A percentile compares a stretch with the other conserved stretches of the same genome.
Conservation (phyloP, 495 filamentous ascomycete genomes). For the Sporormia fimetaria region DNA sequence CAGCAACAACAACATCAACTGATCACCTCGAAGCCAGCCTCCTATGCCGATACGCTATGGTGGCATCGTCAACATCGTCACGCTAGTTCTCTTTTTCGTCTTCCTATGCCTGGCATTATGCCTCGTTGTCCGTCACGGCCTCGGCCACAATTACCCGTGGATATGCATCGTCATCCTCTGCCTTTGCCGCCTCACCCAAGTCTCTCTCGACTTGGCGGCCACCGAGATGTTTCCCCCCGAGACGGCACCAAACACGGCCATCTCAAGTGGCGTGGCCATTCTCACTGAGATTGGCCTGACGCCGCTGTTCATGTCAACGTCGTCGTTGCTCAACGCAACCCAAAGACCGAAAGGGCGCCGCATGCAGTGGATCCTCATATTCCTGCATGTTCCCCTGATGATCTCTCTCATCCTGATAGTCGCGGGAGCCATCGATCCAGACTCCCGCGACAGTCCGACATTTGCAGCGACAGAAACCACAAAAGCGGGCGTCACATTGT, state of each 20-base stretch:
- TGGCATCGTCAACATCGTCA: slow-evolving; percentile 18
- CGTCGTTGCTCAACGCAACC: slow-evolving; percentile 9
- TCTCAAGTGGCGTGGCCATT: slow-evolving; percentile 12
- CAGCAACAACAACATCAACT: too few species aligned
- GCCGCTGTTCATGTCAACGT: slow-evolving; percentile 14
- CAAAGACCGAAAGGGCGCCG: slow-evolving; percentile 10
- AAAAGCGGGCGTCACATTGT: slow-evolving; percentile 14
- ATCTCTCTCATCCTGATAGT: slow-evolving; percentile 18
- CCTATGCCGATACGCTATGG: slow-evolving; percentile 5
- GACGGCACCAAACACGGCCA: slow-evolving; percentile 4
- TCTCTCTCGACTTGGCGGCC: slow-evolving; percentile 15
- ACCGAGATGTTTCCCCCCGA: slow-evolving; percentile 3
- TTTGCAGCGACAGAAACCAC: slow-evolving; percentile 18
- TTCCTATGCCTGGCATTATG: slow-evolving; percentile 11
- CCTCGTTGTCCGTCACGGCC: slow-evolving; percentile 8
- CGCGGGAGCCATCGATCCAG: slow-evolving; percentile 15
- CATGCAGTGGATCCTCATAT: slow-evolving; percentile 18
- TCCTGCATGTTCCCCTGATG: slow-evolving; percentile 11
- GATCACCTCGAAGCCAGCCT: too few species aligned
- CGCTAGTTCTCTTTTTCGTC: slow-evolving; percentile 11
- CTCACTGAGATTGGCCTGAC: slow-evolving; percentile 16
- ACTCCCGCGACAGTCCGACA: slow-evolving; percentile 4
- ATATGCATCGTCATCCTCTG: slow-evolving; percentile 10
- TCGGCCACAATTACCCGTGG: slow-evolving; percentile 12
- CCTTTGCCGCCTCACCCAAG: slow-evolving; percentile 14